Conservation (phyloP, 352 stramenopile species). For the Globisporangium camurandrum region DNA sequence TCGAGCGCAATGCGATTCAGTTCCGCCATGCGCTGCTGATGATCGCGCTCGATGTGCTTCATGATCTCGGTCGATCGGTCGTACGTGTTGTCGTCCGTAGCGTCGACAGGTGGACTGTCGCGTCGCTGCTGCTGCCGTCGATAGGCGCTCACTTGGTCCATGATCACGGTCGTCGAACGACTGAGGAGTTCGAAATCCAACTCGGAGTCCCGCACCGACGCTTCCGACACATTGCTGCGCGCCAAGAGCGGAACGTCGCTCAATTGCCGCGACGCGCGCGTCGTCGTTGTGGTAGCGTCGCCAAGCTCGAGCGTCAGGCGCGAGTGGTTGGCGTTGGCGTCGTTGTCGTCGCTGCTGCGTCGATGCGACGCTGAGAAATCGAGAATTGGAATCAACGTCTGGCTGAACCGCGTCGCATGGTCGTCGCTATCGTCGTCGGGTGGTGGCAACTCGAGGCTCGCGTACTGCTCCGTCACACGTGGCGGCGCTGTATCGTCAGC, state of each 20-base stretch:
- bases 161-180: slow-evolving; percentile 29
- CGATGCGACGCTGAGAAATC: slow-evolving; percentile 3
- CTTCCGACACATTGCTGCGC: slow-evolving; percentile 5
- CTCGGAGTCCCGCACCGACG: slow-evolving; percentile 20
- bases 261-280: slow-evolving; percentile 12
- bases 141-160: slow-evolving; percentile 27
- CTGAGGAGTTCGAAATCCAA: slow-evolving; percentile 39
- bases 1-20: slow-evolving; percentile 42
- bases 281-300: no score
- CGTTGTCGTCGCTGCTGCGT: slow-evolving; percentile 1
- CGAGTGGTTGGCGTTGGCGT: not conserved
- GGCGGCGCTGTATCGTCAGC: not conserved
- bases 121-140: slow-evolving; percentile 14
- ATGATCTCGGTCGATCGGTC: slow-evolving; percentile 38
- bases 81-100: not conserved
- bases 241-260: slow-evolving; percentile 11
- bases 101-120: no score
- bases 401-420: slow-evolving; percentile 6
- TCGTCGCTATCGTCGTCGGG: not conserved
- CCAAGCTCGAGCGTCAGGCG: slow-evolving; percentile 2
- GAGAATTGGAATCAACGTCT: slow-evolving; percentile 13
- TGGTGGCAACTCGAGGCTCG: slow-evolving; percentile 5
- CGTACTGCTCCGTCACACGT: slow-evolving; percentile 8
- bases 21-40: slow-evolving; percentile 55
- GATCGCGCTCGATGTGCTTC: slow-evolving; percentile 37